A percentile compares a stretch with the other conserved stretches of the same genome.
phyloP scores from a whole-genome alignment of 129 eudicot genomes.

The Pseudognaphalium luteoalbum region DNA sequence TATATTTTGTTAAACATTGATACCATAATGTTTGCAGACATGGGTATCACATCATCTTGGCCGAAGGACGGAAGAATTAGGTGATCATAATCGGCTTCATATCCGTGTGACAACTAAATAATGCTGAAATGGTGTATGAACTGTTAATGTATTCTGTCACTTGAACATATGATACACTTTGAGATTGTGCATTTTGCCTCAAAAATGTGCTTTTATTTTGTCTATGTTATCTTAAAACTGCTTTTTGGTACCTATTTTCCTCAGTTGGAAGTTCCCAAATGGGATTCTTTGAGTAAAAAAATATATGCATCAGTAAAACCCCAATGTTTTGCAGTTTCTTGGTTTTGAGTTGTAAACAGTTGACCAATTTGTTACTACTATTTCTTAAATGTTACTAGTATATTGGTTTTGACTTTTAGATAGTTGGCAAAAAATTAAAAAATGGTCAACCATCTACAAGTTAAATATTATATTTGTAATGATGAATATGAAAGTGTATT shows the following conservation, averaged over 20 bases:
- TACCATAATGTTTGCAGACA: conserved; percentile 54
- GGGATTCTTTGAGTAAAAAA: not conserved
- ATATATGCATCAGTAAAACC: not conserved
- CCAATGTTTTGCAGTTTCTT: not conserved
- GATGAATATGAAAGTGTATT: no score
- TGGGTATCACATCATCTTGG: conserved; percentile 93
- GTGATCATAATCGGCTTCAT: conserved; percentile 10
- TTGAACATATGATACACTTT: conserved; percentile 24
- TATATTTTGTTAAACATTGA: not conserved
- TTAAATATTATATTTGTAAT: no score
- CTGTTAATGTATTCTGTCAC: conserved; percentile 10
- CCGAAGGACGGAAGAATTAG: conserved; percentile 95
- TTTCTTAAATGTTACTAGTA: no score
- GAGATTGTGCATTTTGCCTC: conserved; percentile 7
- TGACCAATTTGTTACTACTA: not conserved
- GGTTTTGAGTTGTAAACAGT: not conserved
- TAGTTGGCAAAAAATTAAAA: not conserved
- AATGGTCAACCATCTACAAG: no score
- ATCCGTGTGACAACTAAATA: conserved; percentile 6
- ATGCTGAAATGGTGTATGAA: conserved; percentile 29
- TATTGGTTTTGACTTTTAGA: not conserved
- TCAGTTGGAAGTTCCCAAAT: not conserved
- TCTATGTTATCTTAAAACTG: conserved; percentile 11
- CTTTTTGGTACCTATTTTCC: not conserved
- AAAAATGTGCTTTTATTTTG: conserved; percentile 12